phyloP scores from a whole-genome alignment of 495 filamentous ascomycete genomes.

The Lepraria neglecta region DNA sequence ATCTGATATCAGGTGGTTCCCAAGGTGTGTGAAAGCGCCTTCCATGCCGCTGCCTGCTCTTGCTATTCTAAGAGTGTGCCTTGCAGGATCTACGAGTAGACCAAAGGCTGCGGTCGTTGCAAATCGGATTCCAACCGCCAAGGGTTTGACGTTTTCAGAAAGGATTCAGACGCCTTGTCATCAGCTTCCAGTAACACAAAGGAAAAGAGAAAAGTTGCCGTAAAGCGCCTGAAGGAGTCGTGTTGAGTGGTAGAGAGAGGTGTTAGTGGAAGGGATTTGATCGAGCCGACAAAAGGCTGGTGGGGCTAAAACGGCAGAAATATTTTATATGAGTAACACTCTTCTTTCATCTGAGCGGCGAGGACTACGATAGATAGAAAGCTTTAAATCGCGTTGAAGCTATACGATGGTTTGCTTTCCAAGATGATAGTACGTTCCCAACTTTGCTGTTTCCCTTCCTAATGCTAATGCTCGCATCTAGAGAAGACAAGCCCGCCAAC shows the following conservation, averaged over 20 bases:
- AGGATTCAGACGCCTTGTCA: neutral
- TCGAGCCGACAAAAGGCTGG: conserved; percentile 3
- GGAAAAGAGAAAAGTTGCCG: conserved; percentile 3
- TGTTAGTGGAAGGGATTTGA: conserved; percentile 13
- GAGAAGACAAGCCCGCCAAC: conserved; percentile 69
- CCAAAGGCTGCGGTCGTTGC: conserved; percentile 3
- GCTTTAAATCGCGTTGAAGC: no score
- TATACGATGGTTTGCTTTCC: neutral
- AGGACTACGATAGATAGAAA: no score
- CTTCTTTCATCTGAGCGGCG: neutral
- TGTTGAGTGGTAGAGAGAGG: neutral
- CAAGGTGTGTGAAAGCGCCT: conserved; percentile 78
- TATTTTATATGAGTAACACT: neutral
- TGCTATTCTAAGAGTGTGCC: neutral
- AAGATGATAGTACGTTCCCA: conserved; percentile 18
- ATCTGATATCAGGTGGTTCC: conserved; percentile 72
- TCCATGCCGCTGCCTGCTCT: conserved; percentile 50
- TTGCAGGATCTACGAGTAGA: conserved; percentile 7
- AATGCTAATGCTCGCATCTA: conserved; percentile 2
- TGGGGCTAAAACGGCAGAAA: conserved; percentile 2
- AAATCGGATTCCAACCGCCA: neutral
- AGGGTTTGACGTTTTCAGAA: neutral
- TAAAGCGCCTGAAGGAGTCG: neutral
- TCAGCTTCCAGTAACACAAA: conserved; percentile 7
- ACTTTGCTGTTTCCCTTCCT: no score